These are phyloP conservation scores for Neofusicoccum ribis DNA, from an alignment of 2,329 filamentous ascomycete genomes.

Conservation along the genomic window DNA sequence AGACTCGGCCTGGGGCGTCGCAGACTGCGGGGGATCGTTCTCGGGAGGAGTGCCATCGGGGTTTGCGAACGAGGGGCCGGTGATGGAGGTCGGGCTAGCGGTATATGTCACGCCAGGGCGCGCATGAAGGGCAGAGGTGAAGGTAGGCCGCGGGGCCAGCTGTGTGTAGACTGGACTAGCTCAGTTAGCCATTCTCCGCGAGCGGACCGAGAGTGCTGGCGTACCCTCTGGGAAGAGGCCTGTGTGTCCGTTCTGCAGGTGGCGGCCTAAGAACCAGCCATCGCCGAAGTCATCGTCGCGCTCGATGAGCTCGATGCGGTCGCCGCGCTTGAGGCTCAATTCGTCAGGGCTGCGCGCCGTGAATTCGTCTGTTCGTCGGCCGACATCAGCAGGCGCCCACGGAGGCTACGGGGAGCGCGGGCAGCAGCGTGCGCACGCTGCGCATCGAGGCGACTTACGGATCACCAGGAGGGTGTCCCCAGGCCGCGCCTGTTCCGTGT, in stretches of 20 bases:
- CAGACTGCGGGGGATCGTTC: background rate
- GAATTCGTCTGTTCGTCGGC: slow-evolving; percentile 74
- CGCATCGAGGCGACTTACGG: slow-evolving; percentile 56
- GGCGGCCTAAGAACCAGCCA: slow-evolving; percentile 78
- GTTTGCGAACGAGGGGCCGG: background rate
- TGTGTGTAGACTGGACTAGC: slow-evolving; percentile 65
- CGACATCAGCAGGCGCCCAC: slow-evolving; percentile 17
- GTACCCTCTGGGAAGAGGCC: slow-evolving; percentile 83
- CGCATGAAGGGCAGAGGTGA: slow-evolving; percentile 19
- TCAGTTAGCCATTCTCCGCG: slow-evolving; percentile 15
- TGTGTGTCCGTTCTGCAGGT: slow-evolving; percentile 70
- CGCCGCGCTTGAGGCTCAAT: slow-evolving; percentile 81
- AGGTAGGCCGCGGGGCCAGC: slow-evolving; percentile 52
- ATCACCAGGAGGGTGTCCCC: slow-evolving; percentile 71
- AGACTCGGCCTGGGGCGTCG: background rate
- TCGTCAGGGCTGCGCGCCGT: slow-evolving; percentile 89
- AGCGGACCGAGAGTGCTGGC: slow-evolving; percentile 21
- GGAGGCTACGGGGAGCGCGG: background rate
- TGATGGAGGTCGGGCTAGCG: background rate
- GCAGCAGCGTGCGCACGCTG: background rate
- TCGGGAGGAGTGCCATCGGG: background rate
- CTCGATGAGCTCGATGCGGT: slow-evolving; percentile 80
- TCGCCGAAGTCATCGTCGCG: slow-evolving; percentile 87
- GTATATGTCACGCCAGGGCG: slow-evolving; percentile 1
- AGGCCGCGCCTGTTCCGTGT: slow-evolving; percentile 55